phyloP scores from a whole-genome alignment of 805 yeast species.

The Zygoascus flipseniorum region DNA sequence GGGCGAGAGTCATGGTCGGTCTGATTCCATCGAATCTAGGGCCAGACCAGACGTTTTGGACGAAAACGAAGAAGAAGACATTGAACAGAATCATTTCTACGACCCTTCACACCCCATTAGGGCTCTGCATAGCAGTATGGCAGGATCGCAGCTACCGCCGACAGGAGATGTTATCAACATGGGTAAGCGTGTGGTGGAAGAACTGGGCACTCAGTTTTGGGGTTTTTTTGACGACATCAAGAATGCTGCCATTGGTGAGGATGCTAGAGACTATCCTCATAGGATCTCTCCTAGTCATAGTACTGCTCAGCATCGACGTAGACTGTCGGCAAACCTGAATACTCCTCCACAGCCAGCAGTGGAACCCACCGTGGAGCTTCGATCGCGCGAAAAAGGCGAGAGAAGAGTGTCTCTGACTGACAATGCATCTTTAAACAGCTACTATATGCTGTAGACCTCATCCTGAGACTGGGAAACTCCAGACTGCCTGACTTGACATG shows the following conservation, averaged over 20 bases:
- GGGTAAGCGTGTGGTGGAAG: constrained; percentile 28
- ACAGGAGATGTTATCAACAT: constrained; percentile 22
- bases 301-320: background rate
- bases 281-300: background rate
- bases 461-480: background rate
- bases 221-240: constrained; percentile 28
- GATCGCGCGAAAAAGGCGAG: background rate
- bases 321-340: background rate
- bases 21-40: background rate
- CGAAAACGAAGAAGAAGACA: background rate
- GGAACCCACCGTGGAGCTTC: background rate
- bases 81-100: background rate
- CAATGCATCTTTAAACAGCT: background rate
- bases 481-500: background rate
- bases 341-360: background rate
- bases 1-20: background rate
- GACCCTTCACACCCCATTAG: constrained; percentile 23
- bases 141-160: constrained; percentile 35
- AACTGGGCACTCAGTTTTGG: constrained; percentile 28
- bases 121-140: constrained; percentile 93
- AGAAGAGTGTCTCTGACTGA: background rate
- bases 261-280: constrained; percentile 6
- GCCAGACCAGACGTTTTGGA: background rate
- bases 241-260: constrained; percentile 28
- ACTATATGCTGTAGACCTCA: background rate